A percentile compares a stretch with the other conserved stretches of the same genome.
phyloP scores from a whole-genome alignment of 2,329 filamentous ascomycete genomes.

The Coniochaeta sp. region DNA sequence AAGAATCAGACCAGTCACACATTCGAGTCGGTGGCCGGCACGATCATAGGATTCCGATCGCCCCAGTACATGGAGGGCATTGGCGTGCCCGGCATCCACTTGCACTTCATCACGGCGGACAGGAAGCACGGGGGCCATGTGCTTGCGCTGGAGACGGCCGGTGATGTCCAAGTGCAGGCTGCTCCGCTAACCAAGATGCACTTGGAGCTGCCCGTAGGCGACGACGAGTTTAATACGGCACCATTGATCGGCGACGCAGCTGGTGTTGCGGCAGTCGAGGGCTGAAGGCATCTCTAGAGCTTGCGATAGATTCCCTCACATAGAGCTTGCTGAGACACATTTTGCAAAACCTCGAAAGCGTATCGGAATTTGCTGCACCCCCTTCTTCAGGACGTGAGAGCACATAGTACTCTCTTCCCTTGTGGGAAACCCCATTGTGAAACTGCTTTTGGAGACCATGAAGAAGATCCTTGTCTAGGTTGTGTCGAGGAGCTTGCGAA shows the following conservation, averaged over 20 bases:
- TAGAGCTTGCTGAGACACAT: too few relatives aligned
- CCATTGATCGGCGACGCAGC: constrained; percentile 16
- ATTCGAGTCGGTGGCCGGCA: constrained; percentile 11
- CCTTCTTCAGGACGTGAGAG: too few relatives aligned
- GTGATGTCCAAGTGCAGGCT: constrained; percentile 19
- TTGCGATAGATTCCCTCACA: neutral
- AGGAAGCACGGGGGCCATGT: constrained; percentile 22
- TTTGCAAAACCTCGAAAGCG: too few relatives aligned
- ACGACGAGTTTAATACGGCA: constrained; percentile 23
- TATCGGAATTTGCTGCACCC: too few relatives aligned
- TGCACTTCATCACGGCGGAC: constrained; percentile 26
- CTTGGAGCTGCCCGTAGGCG: constrained; percentile 22
- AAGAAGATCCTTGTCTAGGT: too few relatives aligned
- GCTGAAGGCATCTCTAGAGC: constrained; percentile 8
- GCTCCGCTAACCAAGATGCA: constrained; percentile 20
- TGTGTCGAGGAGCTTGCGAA: too few relatives aligned
- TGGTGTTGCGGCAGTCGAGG: constrained; percentile 22
- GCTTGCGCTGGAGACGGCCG: constrained; percentile 20
- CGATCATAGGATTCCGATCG: constrained; percentile 22
- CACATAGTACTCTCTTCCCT: too few relatives aligned
- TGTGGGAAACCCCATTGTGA: too few relatives aligned
- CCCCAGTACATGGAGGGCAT: constrained; percentile 23
- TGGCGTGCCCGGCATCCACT: constrained; percentile 24
- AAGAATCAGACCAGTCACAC: constrained; percentile 19
- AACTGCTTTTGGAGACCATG: too few relatives aligned